Base-by-base conservation (phyloP, 2,329 filamentous ascomycete genomes). In the Sporothrix variecibatus region DNA sequence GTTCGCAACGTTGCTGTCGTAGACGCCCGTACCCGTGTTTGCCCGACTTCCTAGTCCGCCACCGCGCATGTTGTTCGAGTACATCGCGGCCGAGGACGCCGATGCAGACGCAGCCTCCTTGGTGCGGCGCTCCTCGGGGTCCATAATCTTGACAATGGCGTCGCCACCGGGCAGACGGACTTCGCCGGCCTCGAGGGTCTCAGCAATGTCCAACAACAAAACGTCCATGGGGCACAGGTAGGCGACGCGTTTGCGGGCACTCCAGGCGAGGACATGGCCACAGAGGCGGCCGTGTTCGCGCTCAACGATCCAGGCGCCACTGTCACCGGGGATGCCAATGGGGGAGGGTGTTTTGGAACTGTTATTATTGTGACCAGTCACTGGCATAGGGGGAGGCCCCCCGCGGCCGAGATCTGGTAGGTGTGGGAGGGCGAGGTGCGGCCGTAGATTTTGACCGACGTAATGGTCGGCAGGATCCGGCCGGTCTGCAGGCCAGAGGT, bases 201-300 rank as follows among this genome's bases (percentile, higher is more conserved):
- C 89, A 38, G 91, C 92, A 73, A 98, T 97, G 79, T 98, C 95
- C 38, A 92, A 89, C 12, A 98, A 86, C 15, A 97, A 84, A 2
- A 98, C 88, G 74, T 98, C 93, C 95, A 98, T 98, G 0, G 95
- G 95, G 75, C 94, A 96, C 75, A 98, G 96, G 81, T 97, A 98
- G 0, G 94, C 94, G 5, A 94, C 91, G 58, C 90, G 90, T 79
- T 93, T 95, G 75, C 91, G 90, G 76, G 91, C 89, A 78, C 92
- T 95, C 91, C 93, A 97, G 0, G 95, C 95, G 15, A 98, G 86
- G 0, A 98, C 93, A 79, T 98, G 95, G 0, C 95, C 95, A 78
- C 94, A 96, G 2, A 98, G 90, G 51, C 91, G 89, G 1, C 94
- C 94, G n/a, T 91, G 87, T 6, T 88, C 87, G 74, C 93, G 92